Evolutionary conservation across 1,139 yeast genomes (phyloP), one percentile per base, ranked within the genome.

Genomic region (Hyphopichia wangnamkhiaoensis): DNA sequence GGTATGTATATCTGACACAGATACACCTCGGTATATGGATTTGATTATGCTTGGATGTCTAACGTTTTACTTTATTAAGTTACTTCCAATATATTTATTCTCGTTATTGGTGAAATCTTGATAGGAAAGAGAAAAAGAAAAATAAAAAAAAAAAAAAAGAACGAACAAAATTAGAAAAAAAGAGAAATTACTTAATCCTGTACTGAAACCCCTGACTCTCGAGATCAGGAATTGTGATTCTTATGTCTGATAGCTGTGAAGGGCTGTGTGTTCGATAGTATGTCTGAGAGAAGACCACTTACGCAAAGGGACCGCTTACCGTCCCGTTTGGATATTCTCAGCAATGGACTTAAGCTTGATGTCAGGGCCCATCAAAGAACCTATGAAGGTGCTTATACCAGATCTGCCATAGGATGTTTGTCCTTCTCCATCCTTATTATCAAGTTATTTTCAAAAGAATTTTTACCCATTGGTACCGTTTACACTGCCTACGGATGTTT

Each of bases 281-380:
- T 30, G 33, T 6, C 15, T 18, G 35, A 24, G 25, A n/a, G 3
- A 4, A 8, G 26, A 34, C 47, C 42, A 6, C 43, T 41, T 13
- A n/a, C 31, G 3, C 28, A 24, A 7, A 41, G 51, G 17, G 49
- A 53, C 13, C 45, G 74, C 33, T 49, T 58, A 10, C 68, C 71
- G 2, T 67, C 74, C 1, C 47, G 68, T 21, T 50, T 71, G 15
- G 72, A 67, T 39, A 47, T 53, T 8, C 54, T 70, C 19, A 50
- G 75, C 3, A 62, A 66, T 29, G 62, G 61, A 4, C 65, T 67
- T 37, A 73, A 74, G 48, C 57, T 77, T 30, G 84, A 79, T 46
- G 71, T 79, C 4, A 49, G 84, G 44, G 84, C 84, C 1, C 82
- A 79, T 52, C 84, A 79, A 53, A 54, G 84, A 45, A 79, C 84